A percentile compares a stretch with the other conserved stretches of the same genome.
Evolutionary conservation across 768 basidiomycete genomes (phyloP).

Genomic region (Collybiopsis confluens): DNA sequence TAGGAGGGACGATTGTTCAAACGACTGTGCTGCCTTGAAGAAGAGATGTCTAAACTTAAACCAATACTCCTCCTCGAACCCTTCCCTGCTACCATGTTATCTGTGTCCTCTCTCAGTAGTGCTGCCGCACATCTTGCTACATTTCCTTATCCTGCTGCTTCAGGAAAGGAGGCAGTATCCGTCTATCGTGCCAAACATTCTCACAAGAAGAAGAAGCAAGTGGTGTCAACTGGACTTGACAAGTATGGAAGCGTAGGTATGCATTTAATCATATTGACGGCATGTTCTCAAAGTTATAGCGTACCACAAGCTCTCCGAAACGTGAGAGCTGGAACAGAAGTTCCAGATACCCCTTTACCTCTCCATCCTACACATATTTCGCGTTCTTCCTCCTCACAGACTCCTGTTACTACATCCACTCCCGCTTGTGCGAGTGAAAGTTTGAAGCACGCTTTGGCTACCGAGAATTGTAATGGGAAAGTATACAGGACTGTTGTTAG

Average conservation of each 20-base stretch:
- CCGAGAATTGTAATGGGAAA: background rate
- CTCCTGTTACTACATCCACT: too few relatives aligned
- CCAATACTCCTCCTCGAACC: slow-evolving; percentile 70
- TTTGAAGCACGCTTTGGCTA: background rate
- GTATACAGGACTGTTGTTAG: background rate
- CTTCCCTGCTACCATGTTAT: slow-evolving; percentile 19
- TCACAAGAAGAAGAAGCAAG: slow-evolving; percentile 1
- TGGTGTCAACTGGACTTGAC: too few relatives aligned
- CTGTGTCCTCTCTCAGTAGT: slow-evolving; percentile 18
- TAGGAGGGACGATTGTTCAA: slow-evolving; percentile 1
- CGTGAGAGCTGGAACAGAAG: too few relatives aligned
- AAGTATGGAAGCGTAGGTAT: too few relatives aligned
- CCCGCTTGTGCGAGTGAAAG: too few relatives aligned
- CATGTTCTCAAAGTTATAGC: too few relatives aligned
- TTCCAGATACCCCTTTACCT: too few relatives aligned
- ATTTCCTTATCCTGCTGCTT: slow-evolving; percentile 20
- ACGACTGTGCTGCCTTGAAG: slow-evolving; percentile 53
- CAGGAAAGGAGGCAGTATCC: slow-evolving; percentile 2
- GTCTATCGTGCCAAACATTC: background rate
- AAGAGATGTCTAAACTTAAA: slow-evolving; percentile 59
- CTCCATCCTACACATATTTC: too few relatives aligned
- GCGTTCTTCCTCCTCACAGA: too few relatives aligned
- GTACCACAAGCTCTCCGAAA: too few relatives aligned
- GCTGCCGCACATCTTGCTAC: slow-evolving; percentile 19
- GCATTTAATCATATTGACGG: too few relatives aligned